Evolutionary conservation across 441 rosid genomes (phyloP).

Genomic region (Omphalea diandra): DNA sequence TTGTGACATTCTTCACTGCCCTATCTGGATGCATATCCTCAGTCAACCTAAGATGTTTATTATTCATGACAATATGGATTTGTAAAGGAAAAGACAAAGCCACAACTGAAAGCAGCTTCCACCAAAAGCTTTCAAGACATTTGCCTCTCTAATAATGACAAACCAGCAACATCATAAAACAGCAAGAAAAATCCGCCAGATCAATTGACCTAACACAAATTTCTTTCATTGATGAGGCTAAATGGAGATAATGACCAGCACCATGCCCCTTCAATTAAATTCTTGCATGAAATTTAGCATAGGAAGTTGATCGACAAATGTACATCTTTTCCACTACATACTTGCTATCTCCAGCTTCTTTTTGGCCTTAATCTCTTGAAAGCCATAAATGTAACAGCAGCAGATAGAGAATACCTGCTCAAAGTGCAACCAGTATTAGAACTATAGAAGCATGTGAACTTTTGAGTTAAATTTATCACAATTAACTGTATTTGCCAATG

Average conservation of each 20-base stretch:
- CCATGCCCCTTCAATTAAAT: background rate
- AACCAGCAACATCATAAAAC: background rate
- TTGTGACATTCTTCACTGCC: background rate
- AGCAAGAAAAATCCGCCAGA: background rate
- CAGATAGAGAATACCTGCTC: conserved; percentile 90
- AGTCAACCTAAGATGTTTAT: background rate
- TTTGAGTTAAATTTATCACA: background rate
- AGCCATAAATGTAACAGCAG: conserved; percentile 96
- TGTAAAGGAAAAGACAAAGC: background rate
- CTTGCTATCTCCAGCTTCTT: conserved; percentile 41
- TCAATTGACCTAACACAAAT: background rate
- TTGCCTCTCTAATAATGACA: background rate
- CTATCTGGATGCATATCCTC: background rate
- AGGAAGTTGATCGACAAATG: background rate
- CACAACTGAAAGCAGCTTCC: conserved; percentile 6
- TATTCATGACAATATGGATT: background rate
- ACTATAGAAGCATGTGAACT: background rate
- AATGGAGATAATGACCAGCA: background rate
- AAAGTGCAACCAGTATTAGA: conserved; percentile 10
- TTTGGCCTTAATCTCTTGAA: conserved; percentile 68
- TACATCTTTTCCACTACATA: conserved; percentile 6
- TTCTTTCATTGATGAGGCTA: background rate
- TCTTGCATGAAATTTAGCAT: background rate
- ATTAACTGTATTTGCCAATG: background rate
- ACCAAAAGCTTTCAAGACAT: background rate